Percentiles rank a stretch among this genome's conserved stretches.
Conservation (phyloP, 441 rosid species). For the Syzygium malaccense region DNA sequence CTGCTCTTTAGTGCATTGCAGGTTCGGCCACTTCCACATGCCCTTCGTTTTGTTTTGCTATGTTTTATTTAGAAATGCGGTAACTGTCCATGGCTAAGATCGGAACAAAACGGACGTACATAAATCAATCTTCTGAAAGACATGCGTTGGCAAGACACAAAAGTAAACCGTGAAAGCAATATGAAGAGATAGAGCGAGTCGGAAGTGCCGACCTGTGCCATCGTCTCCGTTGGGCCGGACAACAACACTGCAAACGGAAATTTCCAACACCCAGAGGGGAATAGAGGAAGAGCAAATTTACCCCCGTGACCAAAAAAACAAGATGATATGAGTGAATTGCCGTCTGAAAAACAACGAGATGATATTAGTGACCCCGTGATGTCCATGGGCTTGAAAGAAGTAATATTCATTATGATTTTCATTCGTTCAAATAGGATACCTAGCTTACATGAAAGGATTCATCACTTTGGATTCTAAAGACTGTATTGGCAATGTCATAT, state of each 20-base stretch:
- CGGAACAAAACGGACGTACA: not conserved
- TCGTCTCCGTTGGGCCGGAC: not conserved
- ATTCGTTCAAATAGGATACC: not conserved
- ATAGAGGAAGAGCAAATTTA: not conserved
- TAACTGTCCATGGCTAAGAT: not conserved
- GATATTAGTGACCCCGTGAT: not conserved
- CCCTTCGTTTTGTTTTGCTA: too few relatives aligned
- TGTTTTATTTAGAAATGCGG: not conserved
- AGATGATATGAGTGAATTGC: not conserved
- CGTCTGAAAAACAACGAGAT: not conserved
- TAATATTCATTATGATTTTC: not conserved
- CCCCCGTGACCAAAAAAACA: accelerated
- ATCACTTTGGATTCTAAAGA: not conserved
- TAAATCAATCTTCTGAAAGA: not conserved
- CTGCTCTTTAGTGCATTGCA: too few relatives aligned
- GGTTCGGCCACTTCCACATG: too few relatives aligned
- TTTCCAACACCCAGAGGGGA: not conserved
- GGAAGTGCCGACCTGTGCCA: not conserved
- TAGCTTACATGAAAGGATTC: not conserved
- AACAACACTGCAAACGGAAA: not conserved
- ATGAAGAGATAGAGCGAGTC: not conserved
- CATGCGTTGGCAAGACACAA: not conserved
- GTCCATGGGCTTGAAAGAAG: not conserved
- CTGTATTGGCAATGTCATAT: not conserved
- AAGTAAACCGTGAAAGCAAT: not conserved